Evolutionary conservation across 73 alveolate species (phyloP), one percentile per base, ranked within the genome.

Genomic region (Tetrahymena malaccensis): DNA sequence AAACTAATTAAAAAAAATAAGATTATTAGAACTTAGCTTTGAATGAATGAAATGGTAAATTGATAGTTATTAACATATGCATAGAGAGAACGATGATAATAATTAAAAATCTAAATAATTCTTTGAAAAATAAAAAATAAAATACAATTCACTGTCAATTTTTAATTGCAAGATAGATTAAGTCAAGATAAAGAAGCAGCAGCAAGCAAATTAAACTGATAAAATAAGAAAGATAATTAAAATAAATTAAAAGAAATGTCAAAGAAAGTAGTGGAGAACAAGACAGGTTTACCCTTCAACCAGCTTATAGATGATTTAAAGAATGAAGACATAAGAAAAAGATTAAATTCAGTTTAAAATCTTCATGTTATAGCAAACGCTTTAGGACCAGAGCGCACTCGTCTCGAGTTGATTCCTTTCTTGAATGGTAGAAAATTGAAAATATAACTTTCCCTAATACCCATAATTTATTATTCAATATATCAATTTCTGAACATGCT

Each of bases 371-470:
- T 98, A 43, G 98, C 99, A 34, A 94, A 94, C 33, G 99, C 99
- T 22, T 96, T 99, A 93, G 99, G 99, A 33, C 98, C 97, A 31
- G 99, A 98, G 89, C 97, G 99, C 94, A 97, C 99, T 55, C 97
- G 99, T 93, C 97, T 95, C 94, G 99, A 99, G 96, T 97, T 99
- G 40, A 94, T 99, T 34, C 99, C 99, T 43, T 99, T 98, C 97
- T 96, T 98, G 70, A 95, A 94, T 96, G 99, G 99, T 98, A 97
- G 50, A 35, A 19, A 55, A 50, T 34, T 95, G 50, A 85, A 25
- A 27, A 27, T 70, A 70, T 70, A 70, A 70, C 89, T 70, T 70
- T 70, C 31, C 35, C 22, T 94, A 40, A n/a, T 22, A 31, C 57
- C 35, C 35, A 35, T 93, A 10, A 33, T 37, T 93, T 50, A 1